Evolutionary conservation across 768 basidiomycete species (phyloP).

Genomic region (Mycena floridula): DNA sequence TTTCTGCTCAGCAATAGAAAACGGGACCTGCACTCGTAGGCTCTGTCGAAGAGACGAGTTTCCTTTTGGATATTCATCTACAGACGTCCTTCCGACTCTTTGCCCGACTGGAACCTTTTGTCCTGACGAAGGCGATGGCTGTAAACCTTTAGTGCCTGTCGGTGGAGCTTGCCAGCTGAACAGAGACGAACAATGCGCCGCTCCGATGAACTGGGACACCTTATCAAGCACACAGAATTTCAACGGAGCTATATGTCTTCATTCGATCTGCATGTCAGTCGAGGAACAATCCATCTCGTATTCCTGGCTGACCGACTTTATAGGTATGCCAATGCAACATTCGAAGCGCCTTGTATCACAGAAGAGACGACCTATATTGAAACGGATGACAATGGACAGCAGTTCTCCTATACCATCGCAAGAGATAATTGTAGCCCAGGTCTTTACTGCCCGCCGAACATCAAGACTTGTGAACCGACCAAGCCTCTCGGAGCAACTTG

Average conservation of each 20-base stretch:
- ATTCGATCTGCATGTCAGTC: constrained; percentile 50
- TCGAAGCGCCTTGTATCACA: constrained; percentile 43
- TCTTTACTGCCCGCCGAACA: constrained; percentile 46
- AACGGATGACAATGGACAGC: constrained; percentile 29
- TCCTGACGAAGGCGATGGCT: constrained; percentile 61
- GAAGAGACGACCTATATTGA: constrained; percentile 51
- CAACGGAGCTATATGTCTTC: constrained; percentile 56
- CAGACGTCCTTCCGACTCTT: constrained; percentile 40
- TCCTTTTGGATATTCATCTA: constrained; percentile 40
- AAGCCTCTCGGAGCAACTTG: constrained; percentile 39
- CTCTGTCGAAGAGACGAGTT: constrained; percentile 58
- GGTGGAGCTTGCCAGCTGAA: constrained; percentile 54
- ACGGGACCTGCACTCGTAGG: constrained; percentile 45
- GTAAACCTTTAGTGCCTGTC: constrained; percentile 30
- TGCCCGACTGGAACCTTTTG: constrained; percentile 54
- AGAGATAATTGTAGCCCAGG: constrained; percentile 51
- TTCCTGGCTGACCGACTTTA: too few relatives aligned
- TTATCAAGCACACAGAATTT: constrained; percentile 35
- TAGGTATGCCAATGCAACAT: constrained; percentile 52
- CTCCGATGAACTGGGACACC: constrained; percentile 31
- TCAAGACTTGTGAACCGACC: constrained; percentile 36
- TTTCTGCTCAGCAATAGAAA: constrained; percentile 40
- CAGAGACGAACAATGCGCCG: constrained; percentile 51
- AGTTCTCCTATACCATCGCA: constrained; percentile 44
- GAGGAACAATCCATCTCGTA: background rate